Base-by-base conservation (phyloP, 805 yeast genomes). In the Saccharomycopsis vini region DNA sequence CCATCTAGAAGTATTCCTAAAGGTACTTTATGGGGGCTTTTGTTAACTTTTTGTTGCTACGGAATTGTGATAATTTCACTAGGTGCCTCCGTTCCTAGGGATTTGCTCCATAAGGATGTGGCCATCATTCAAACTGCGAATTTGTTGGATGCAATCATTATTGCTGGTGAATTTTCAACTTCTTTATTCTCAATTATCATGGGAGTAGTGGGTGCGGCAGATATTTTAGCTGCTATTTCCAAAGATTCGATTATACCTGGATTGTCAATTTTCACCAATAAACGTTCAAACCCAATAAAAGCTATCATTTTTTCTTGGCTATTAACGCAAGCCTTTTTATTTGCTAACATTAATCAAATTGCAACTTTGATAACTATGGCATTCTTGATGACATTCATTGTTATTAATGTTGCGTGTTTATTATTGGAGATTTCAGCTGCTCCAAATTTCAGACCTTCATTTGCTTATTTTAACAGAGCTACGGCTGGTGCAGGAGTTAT, bases 321-420 rank as follows among this genome's bases (percentile, higher is more conserved):
- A 2, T 57, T 92, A 26, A 82, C 95, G 7, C 99, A 92, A 56
- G 49, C 82, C 5, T 90, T 94, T 50, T 67, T 92, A 35, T 78
- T 92, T 56, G 85, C 95, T 1, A 94, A 92, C 57, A 83, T 92
- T 50, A 90, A 92, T 62, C 85, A 83, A 60, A 88, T 92, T 60
- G 98, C 98, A 2, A 82, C 94, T 0, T 80, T 88, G 55, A 90
- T 92, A 49, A 90, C 97, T 1, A 88, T 94, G 97, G 95, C 98
- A 0, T 90, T 88, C 56, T 68, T 92, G 42, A 85, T 90, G 92
- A 92, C 99, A 0, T 92, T 92, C 56, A 81, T 90, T 39, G 95
- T 90, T 2, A 88, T 95, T 29, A 92, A 92, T 56, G 62, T 90
- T 50, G 97, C 98, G 2, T 94, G 98, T 59, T 88, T 90, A 57